phyloP scores from a whole-genome alignment of 805 yeast genomes.

The Suhomyces tanzawaensis region DNA sequence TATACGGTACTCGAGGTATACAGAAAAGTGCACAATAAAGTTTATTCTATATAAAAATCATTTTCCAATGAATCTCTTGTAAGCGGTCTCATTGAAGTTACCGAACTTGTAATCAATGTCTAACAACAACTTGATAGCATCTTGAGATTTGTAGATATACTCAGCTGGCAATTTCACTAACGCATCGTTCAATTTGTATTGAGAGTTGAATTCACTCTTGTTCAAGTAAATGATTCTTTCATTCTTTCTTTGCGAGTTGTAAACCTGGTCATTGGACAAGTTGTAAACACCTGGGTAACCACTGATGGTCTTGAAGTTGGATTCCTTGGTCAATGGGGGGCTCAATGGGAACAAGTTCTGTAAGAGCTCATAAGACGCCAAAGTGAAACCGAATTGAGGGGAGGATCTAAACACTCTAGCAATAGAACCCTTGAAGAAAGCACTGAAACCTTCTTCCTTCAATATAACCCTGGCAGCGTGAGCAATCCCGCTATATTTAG shows the following conservation, averaged over 20 bases:
- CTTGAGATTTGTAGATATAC: conserved; percentile 57
- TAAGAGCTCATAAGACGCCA: conserved; percentile 94
- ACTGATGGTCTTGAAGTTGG: conserved; percentile 42
- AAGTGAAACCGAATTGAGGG: conserved; percentile 96
- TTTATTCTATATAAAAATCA: background rate
- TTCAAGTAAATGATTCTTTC: conserved; percentile 38
- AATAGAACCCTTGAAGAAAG: conserved; percentile 94
- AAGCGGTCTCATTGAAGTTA: conserved; percentile 50
- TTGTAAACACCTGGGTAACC: conserved; percentile 47
- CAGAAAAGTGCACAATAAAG: too few relatives aligned
- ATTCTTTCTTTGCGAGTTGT: conserved; percentile 33
- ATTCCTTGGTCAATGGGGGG: conserved; percentile 44
- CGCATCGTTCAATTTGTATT: conserved; percentile 30
- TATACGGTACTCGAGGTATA: too few relatives aligned
- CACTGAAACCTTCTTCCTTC: conserved; percentile 78
- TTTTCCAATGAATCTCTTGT: conserved; percentile 21
- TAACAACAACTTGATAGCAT: conserved; percentile 57
- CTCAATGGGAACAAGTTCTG: conserved; percentile 75
- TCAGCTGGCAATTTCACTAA: conserved; percentile 42
- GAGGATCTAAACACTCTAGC: conserved; percentile 94
- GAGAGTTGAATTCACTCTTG: conserved; percentile 16
- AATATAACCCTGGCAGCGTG: conserved; percentile 76
- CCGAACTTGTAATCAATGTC: conserved; percentile 64
- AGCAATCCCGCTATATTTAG: conserved; percentile 68
- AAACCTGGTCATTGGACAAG: conserved; percentile 45